Percentiles rank a stretch among this genome's conserved stretches.
These are phyloP conservation scores for Russula olivacea DNA, from an alignment of 768 basidiomycete species.

Conservation along the genomic window DNA sequence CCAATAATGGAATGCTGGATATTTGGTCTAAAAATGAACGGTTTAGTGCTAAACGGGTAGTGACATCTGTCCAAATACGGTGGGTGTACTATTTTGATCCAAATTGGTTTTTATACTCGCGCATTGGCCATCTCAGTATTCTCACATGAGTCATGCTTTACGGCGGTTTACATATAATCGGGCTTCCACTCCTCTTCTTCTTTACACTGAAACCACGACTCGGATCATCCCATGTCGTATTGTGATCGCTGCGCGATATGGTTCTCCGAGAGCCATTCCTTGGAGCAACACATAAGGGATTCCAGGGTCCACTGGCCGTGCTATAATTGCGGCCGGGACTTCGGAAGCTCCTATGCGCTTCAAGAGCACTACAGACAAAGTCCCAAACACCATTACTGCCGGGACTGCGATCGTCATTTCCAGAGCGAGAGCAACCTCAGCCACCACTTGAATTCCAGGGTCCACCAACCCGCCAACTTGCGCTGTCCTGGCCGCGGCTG, in stretches of 20 bases:
- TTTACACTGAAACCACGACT: too few species aligned
- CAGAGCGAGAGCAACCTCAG: constrained; percentile 35
- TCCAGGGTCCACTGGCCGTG: constrained; percentile 42
- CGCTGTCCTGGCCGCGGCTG: constrained; percentile 42
- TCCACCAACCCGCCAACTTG: constrained; percentile 40
- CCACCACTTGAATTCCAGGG: constrained; percentile 49
- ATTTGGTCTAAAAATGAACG: too few species aligned
- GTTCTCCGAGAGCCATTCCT: constrained; percentile 9
- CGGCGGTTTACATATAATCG: too few species aligned
- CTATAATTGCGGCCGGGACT: constrained; percentile 42
- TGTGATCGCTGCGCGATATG: constrained; percentile 2
- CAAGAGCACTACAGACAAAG: constrained; percentile 1
- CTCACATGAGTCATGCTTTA: too few species aligned
- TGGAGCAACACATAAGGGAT: constrained; percentile 29
- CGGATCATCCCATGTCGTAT: too few species aligned
- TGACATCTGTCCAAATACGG: too few species aligned
- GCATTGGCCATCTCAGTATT: too few species aligned
- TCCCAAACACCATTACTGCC: not conserved
- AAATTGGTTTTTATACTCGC: too few species aligned
- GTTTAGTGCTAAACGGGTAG: too few species aligned
- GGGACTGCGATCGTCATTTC: constrained; percentile 39
- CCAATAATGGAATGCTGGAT: too few species aligned
- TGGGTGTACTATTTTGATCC: too few species aligned
- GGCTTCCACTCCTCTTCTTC: too few species aligned
- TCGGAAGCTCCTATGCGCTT: constrained; percentile 24